Percentiles rank a stretch among this genome's conserved stretches.
Conservation (phyloP, 768 basidiomycete genomes). For the Collybia mongolica region DNA sequence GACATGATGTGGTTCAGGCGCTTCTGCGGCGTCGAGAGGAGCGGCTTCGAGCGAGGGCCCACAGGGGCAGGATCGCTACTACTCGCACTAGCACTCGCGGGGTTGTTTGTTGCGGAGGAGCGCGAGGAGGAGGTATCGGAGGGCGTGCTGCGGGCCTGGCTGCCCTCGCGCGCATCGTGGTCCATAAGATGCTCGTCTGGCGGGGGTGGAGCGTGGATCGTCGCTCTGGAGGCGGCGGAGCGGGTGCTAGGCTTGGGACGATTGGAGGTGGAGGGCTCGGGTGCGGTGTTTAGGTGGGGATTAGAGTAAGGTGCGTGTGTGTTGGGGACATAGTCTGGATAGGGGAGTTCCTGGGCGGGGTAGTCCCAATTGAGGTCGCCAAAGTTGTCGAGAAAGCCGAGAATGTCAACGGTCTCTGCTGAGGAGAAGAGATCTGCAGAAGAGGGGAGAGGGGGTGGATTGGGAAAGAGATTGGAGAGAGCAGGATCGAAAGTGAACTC, state of each 20-base stretch:
- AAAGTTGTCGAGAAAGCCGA: slow-evolving; percentile 83
- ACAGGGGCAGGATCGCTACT: slow-evolving; percentile 1
- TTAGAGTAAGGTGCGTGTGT: slow-evolving; percentile 39
- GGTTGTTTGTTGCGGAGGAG: slow-evolving; percentile 7
- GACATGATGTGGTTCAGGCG: slow-evolving; percentile 93
- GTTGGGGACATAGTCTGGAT: slow-evolving; percentile 23
- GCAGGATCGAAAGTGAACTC: slow-evolving; percentile 71
- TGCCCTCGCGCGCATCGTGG: slow-evolving; percentile 18
- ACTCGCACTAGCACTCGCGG: not conserved
- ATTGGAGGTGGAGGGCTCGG: slow-evolving; percentile 39
- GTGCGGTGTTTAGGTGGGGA: slow-evolving; percentile 43
- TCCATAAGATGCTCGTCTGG: slow-evolving; percentile 17
- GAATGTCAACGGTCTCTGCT: slow-evolving; percentile 73
- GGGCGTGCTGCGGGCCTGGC: slow-evolving; percentile 22
- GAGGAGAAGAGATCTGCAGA: slow-evolving; percentile 79
- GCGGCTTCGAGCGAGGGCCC: slow-evolving; percentile 49
- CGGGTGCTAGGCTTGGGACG: slow-evolving; percentile 29
- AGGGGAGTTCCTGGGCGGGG: slow-evolving; percentile 33
- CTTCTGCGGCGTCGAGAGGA: slow-evolving; percentile 83
- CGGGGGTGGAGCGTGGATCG: slow-evolving; percentile 17
- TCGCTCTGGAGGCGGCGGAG: slow-evolving; percentile 21
- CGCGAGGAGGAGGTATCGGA: slow-evolving; percentile 27
- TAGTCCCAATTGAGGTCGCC: slow-evolving; percentile 59
- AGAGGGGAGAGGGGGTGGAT: slow-evolving; percentile 60
- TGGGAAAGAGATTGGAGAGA: slow-evolving; percentile 56